Evolutionary conservation across 2,329 filamentous ascomycete species (phyloP).

Genomic region (Xylaria sp.): DNA sequence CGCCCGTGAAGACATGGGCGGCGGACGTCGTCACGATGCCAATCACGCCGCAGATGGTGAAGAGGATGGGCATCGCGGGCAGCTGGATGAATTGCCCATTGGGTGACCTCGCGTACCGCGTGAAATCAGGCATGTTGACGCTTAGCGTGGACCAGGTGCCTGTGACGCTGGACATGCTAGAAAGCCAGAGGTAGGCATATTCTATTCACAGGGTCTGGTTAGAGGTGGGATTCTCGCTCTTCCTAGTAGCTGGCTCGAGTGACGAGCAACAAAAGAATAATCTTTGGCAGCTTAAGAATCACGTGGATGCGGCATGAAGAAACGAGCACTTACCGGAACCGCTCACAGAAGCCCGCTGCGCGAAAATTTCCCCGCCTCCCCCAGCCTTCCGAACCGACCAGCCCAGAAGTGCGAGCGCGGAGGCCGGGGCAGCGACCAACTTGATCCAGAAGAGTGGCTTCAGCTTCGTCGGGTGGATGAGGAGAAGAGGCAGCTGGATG

Average conservation of each 20-base stretch:
- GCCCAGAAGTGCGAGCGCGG: constrained; percentile 70
- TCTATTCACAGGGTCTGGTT: constrained; percentile 36
- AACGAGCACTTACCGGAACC: constrained; percentile 51
- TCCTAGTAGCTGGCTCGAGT: neutral
- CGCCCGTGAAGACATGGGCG: constrained; percentile 62
- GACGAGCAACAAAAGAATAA: neutral
- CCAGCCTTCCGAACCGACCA: constrained; percentile 70
- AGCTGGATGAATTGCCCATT: constrained; percentile 56
- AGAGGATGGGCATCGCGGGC: constrained; percentile 59
- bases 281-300: neutral
- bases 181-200: constrained; percentile 64
- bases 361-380: constrained; percentile 57
- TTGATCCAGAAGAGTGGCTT: constrained; percentile 63
- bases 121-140: constrained; percentile 67
- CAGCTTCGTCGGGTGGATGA: constrained; percentile 49
- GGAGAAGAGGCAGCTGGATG: constrained; percentile 48
- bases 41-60: constrained; percentile 60
- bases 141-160: constrained; percentile 57
- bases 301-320: neutral
- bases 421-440: constrained; percentile 63
- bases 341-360: constrained; percentile 46
- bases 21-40: constrained; percentile 70
- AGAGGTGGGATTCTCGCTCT: neutral
- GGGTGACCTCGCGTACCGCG: constrained; percentile 52
- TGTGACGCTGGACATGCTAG: constrained; percentile 59